Conservation (phyloP, 495 filamentous ascomycete genomes). For the Barbatosphaeria neglecta region DNA sequence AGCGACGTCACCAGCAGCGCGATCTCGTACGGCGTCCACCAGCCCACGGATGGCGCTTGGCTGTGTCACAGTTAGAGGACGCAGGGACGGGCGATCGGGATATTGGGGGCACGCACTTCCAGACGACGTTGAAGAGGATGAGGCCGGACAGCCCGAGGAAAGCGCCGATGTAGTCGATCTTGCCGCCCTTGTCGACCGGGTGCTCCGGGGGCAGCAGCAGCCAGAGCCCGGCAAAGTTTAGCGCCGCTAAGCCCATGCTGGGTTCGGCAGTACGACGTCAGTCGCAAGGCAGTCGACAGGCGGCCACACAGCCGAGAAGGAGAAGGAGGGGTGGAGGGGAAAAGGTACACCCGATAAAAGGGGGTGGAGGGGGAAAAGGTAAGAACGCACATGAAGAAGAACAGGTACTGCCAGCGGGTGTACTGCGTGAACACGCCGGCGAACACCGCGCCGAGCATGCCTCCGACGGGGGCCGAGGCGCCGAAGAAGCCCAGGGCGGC, state of each 20-base stretch:
- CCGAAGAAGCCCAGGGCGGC: conserved; percentile 39
- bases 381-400: conserved; percentile 34
- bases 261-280: not conserved
- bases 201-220: conserved; percentile 26
- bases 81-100: not conserved
- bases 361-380: no score
- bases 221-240: conserved; percentile 19
- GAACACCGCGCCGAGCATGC: conserved; percentile 30
- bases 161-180: conserved; percentile 38
- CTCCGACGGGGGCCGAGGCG: conserved; percentile 37
- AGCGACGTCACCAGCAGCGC: conserved; percentile 31
- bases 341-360: no score
- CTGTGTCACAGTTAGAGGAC: conserved; percentile 12
- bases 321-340: no score
- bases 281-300: no score
- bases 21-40: conserved; percentile 34
- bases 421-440: conserved; percentile 30
- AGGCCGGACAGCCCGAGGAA: conserved; percentile 31
- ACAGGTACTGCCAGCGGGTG: conserved; percentile 37
- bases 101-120: conserved; percentile 31
- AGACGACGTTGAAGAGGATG: conserved; percentile 43
- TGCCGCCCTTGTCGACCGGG: conserved; percentile 29
- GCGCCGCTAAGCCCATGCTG: conserved; percentile 24
- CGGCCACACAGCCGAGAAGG: no score
- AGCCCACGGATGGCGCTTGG: conserved; percentile 40